Evolutionary conservation across 2,329 filamentous ascomycete genomes (phyloP), one percentile per base, ranked within the genome.

Genomic region (Neofusicoccum parvum): DNA sequence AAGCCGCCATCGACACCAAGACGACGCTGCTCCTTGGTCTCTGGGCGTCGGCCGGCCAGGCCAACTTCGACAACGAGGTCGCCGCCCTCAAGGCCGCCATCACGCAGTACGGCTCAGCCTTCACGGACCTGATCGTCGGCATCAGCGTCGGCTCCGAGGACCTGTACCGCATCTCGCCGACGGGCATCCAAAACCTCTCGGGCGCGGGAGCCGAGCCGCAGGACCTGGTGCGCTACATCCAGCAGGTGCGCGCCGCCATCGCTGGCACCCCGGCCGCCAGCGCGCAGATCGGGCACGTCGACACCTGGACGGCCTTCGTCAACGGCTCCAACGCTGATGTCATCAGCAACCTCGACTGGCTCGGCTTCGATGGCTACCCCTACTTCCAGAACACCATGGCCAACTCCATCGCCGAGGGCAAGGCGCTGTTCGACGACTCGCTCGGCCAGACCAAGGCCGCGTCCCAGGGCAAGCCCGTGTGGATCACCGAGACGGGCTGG

Each of bases 401-500:
- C 39, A 79, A 79, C 81, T 79, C 78, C 71, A 88, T 96, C 72
- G 82, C 81, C 1, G 83, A 88, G 68, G 89, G 84, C 71, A 86
- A 87, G 73, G 71, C 77, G 17, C 86, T 93, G 59, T 95, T 96
- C 82, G 82, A 88, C 73, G 82, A 85, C 14, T 88, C 92, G 15
- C 82, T 90, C 45, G 79, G 83, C 58, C 82, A 84, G 66, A 91
- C 90, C 39, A 77, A 85, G 68, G 78, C 75, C 15, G 88, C 82
- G 50, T 83, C 86, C 41, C 81, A 83, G 41, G 86, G 86, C 74
- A 94, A 93, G 84, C 82, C 86, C 17, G 86, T 96, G 71, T 95
- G 91, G 91, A 85, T 96, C 68, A 95, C 92, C 34, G 92, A 96
- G 84, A 95, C 92, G 15, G 93, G 93, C 69, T 95, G 91, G 87